Base-by-base conservation (phyloP, 306 rosid species). In the Vicia villosa region DNA sequence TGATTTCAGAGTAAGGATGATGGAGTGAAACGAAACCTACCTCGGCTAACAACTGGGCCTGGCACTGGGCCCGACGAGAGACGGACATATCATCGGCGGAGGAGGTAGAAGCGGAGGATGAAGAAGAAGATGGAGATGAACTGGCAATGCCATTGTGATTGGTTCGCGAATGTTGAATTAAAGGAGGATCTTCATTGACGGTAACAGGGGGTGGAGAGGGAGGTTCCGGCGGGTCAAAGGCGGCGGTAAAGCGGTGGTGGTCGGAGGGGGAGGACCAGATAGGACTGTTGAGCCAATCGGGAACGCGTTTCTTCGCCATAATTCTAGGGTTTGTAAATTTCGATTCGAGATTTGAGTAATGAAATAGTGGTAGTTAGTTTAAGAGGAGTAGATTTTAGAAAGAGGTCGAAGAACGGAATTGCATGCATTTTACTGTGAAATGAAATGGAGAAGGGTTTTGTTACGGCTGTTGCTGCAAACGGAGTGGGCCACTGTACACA, bases 221-320 rank as follows among this genome's bases (percentile, higher is more conserved):
- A 1, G 95, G 86, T 14, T 47, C 60, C 5, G 74, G 37, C 2
- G 70, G 68, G 19, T 59, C 42, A 16, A 62, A 0, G 22, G 37
- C 5, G 40, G 72, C 73, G 70, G 85, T 61, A 86, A 80, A 77
- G 70, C 84, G 91, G 13, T 36, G 75, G 67, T 68, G 69, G 57
- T 88, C 94, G 74, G 89, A 3, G 51, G 70, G 70, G 5, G 92
- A 71, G 26, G 92, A 82, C 98, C 97, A 94, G 45, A 94, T 83
- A 45, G 97, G 86, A 79, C 95, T 94, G 76, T 94, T 94, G 81
- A 94, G 91, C 98, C 98, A 94, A 41, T 94, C 97, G 22, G 98
- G 98, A 0, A 94, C 97, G 1, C 83, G 86, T 82, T 94, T 94
- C 89, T 88, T 94, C 81, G 69, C 85, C 98, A 88, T 86, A 2